A percentile compares a stretch with the other conserved stretches of the same genome.
Conservation (phyloP, 441 rosid species). For the Biscutella laevigata region DNA sequence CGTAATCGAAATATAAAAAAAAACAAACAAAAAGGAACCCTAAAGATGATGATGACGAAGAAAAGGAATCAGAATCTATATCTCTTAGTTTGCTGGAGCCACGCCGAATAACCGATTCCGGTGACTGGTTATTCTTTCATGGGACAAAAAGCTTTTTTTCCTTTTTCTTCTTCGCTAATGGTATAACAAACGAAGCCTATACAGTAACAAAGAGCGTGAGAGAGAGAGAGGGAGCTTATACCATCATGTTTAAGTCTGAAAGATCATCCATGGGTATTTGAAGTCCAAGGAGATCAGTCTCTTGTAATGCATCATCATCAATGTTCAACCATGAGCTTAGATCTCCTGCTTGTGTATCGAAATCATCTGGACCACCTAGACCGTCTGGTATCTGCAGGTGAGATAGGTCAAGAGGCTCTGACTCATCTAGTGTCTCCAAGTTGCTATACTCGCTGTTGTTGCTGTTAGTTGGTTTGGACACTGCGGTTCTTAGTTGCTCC, state of each 20-base stretch:
- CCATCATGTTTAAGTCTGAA: constrained; percentile 93
- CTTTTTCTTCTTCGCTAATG: constrained; percentile 38
- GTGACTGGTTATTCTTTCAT: constrained; percentile 49
- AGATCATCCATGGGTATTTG: constrained; percentile 99
- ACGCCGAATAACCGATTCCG: constrained; percentile 41
- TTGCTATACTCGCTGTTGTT: constrained; percentile 55
- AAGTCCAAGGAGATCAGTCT: constrained; percentile 72
- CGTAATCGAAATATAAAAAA: constrained; percentile 36
- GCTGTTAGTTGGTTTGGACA: constrained; percentile 41
- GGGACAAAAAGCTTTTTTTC: constrained; percentile 32
- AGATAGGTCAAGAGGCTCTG: constrained; percentile 25
- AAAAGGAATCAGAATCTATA: constrained; percentile 83
- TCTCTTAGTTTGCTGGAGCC: constrained; percentile 46
- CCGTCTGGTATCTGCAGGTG: constrained; percentile 54
- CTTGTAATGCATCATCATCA: constrained; percentile 89
- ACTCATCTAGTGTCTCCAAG: constrained; percentile 43
- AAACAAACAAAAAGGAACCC: constrained; percentile 5
- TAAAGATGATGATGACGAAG: constrained; percentile 34
- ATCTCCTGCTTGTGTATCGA: constrained; percentile 59
- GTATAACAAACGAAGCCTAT: constrained; percentile 85
- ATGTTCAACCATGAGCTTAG: constrained; percentile 87
- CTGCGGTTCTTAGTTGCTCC: constrained; percentile 45
- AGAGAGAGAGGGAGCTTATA: constrained; percentile 35
- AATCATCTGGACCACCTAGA: constrained; percentile 43
- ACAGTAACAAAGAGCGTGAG: constrained; percentile 45